Base-by-base conservation (phyloP, 495 filamentous ascomycete species). In the Lasiosphaeria miniovina region DNA sequence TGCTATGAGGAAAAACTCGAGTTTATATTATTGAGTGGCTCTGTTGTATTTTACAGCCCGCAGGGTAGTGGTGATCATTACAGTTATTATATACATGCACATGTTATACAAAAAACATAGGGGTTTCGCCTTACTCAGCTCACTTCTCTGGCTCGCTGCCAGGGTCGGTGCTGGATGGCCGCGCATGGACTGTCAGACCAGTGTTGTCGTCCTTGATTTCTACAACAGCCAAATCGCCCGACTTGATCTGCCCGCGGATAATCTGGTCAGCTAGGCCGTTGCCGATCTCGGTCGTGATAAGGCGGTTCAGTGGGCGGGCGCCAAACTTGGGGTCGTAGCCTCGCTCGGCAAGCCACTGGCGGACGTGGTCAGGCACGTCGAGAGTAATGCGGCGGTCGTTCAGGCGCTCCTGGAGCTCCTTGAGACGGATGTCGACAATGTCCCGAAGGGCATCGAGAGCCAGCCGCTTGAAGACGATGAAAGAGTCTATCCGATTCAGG, bases 401-500 rank as follows among this genome's bases (percentile, higher is more conserved):
- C 4, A 97, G 83, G n/a, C 91, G 82, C 49, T 77, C 69, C 68
- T 96, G 91, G 0, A 98, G 77, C 73, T 98, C 94, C 54, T 81
- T 84, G 40, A 98, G 77, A 53, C 94, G 84, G 58, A 98, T 96
- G 65, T 97, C 90, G 52, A 97, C 91, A 55, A 98, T 98, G 65
- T 95, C 94, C 6, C 91, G 78, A 33, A 98, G 83, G 49, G 94
- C 91, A 32, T 82, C 79, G 17, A 80, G 76, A 0, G 89, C 91
- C 3, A 97, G 83, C 8, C 92, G 84, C 68, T 88, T 89, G 82
- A 98, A 98, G 68, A 98, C 79, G 72, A 97, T 96, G 76, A 98
- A 96, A 55, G 95, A 92, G 73, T 98, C 94, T 55, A 98, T 90
- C 6, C 94, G 85, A 74, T 98, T 98, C 55, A 98, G 81, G 79